Conservation (phyloP, 768 basidiomycete species). For the Pisolithus tinctorius region DNA sequence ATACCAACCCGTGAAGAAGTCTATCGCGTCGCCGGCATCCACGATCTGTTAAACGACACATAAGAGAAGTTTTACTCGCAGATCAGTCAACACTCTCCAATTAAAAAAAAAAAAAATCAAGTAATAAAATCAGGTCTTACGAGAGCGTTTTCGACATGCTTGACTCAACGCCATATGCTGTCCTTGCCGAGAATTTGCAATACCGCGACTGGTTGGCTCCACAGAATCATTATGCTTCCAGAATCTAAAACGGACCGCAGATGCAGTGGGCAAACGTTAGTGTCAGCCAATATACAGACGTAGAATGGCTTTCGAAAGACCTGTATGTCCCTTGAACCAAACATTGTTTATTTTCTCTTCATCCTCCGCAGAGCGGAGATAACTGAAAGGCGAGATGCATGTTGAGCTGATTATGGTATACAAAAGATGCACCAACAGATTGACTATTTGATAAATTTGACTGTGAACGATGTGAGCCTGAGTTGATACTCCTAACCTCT, state of each 20-base stretch:
- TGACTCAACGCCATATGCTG: slow-evolving; percentile 51
- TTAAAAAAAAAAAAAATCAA: not conserved
- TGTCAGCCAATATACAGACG: not conserved
- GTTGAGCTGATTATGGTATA: not conserved
- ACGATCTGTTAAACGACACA: slow-evolving; percentile 35
- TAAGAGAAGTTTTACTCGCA: not conserved
- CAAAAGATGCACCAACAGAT: slow-evolving; percentile 8
- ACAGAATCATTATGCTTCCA: slow-evolving; percentile 50
- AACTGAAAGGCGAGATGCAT: slow-evolving; percentile 24
- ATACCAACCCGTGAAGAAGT: slow-evolving; percentile 55
- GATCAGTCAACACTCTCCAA: too few species aligned
- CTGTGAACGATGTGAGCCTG: slow-evolving; percentile 22
- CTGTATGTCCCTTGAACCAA: slow-evolving; percentile 57
- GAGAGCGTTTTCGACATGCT: slow-evolving; percentile 51
- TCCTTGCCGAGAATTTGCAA: slow-evolving; percentile 50
- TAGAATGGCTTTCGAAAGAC: slow-evolving; percentile 17
- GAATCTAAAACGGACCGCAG: slow-evolving; percentile 31
- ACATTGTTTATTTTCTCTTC: slow-evolving; percentile 46
- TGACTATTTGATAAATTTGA: slow-evolving; percentile 63
- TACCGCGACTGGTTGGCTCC: slow-evolving; percentile 53
- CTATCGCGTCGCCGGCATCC: slow-evolving; percentile 53
- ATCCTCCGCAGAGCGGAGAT: slow-evolving; percentile 43
- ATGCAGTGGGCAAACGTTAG: not conserved
- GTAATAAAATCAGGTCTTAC: slow-evolving; percentile 21
- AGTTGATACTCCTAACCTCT: not conserved